A percentile compares a stretch with the other conserved stretches of the same genome.
Conservation (phyloP, 2,329 filamentous ascomycete genomes). For the Colletotrichum zoysiae region DNA sequence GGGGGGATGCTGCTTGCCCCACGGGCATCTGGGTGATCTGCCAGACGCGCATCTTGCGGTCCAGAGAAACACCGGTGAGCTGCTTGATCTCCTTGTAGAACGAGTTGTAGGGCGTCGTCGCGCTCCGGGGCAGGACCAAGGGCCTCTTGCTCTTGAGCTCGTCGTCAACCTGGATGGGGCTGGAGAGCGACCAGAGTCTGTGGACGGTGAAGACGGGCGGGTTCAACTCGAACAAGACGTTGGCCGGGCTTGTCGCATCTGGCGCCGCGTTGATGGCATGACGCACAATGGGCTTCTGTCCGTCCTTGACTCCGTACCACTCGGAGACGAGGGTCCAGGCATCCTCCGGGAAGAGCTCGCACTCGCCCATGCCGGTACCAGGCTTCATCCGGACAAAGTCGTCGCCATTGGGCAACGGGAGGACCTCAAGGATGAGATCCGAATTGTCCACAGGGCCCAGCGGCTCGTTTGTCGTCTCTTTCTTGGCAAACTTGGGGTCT, state of each 20-base stretch:
- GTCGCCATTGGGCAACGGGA: constrained; percentile 62
- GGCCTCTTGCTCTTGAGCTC: constrained; percentile 71
- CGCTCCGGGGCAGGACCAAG: constrained; percentile 76
- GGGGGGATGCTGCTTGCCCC: constrained; percentile 53
- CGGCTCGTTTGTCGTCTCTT: constrained; percentile 69
- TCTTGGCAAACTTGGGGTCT: constrained; percentile 66
- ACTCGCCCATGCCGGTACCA: constrained; percentile 77
- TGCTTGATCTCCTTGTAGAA: constrained; percentile 83
- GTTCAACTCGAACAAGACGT: constrained; percentile 85
- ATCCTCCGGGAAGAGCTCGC: constrained; percentile 80
- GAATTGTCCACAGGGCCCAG: constrained; percentile 90
- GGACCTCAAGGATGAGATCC: constrained; percentile 77
- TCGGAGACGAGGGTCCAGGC: constrained; percentile 85
- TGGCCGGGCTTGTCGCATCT: constrained; percentile 65
- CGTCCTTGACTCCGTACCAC: constrained; percentile 83
- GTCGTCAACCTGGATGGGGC: constrained; percentile 68
- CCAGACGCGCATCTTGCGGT: constrained; percentile 84
- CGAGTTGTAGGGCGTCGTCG: constrained; percentile 75
- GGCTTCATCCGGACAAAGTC: constrained; percentile 81
- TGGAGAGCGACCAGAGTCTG: constrained; percentile 76
- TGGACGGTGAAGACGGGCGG: constrained; percentile 89
- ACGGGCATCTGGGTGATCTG: constrained; percentile 63
- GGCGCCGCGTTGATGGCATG: constrained; percentile 81
- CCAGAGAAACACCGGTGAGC: constrained; percentile 73
- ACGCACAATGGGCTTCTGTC: constrained; percentile 79